Evolutionary conservation across 306 rosid species (phyloP), one percentile per base, ranked within the genome.

Genomic region (Acacia melanoxylon): DNA sequence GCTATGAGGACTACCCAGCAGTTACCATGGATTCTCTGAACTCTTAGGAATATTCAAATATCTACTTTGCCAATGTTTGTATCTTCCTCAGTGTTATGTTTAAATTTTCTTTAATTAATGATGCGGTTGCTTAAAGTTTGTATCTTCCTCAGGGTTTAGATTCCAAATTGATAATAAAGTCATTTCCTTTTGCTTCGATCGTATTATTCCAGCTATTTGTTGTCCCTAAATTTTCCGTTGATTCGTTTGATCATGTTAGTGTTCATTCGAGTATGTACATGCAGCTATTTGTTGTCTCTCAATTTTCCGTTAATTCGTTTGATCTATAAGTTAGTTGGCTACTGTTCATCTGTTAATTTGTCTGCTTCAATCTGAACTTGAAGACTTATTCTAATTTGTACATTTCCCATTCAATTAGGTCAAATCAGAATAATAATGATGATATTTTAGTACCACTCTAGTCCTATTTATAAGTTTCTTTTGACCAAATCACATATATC

Each of bases 1-100:
- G 98, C 80, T 96, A 96, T 78, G 92, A 96, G 88, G 87, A 89
- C 84, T 96, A 86, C 85, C 98, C 99, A 14, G 94, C 91, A 17
- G 87, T 86, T 54, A 92, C 98, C 11, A 88, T 93, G 44, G 98
- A 92, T 37, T 87, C 91, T 1, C 83, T 83, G 74, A 92, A 90
- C 52, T 87, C 91, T 1, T 88, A 84, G 82, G 72, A 45, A 33
- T 51, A 35, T 81, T 77, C 71, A 59, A 72, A 79, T 22, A 77
- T 59, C 15, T 78, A 54, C 77, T 81, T 42, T 67, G 52, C 59
- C 82, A 80, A 41, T 80, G 42, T 35, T 27, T 86, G 83, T 82
- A 72, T 83, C 82, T 67, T 71, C 80, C 40, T 80, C 68, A 45
- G 45, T 71, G 74, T 45, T 22, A 44, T 35, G 5, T 41, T 69